Conservation (phyloP, 2,329 filamentous ascomycete species). For the Botrytis pseudocinerea region DNA sequence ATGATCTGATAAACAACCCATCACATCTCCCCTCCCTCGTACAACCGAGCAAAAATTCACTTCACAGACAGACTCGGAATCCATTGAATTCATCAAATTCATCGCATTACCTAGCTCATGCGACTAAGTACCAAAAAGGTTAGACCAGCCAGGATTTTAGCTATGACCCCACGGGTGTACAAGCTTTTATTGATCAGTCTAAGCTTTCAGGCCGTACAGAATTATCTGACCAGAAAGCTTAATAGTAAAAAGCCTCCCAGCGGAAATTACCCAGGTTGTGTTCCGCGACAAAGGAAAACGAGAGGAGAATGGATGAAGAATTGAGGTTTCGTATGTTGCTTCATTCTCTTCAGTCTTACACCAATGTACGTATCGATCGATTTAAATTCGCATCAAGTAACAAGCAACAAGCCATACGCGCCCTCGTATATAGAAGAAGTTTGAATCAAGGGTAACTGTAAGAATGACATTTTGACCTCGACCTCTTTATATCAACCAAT, state of each 20-base stretch:
- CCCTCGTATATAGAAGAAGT: background rate
- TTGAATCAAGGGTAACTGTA: background rate
- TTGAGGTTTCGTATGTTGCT: background rate
- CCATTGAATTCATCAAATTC: background rate
- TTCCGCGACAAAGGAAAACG: background rate
- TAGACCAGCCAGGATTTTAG: background rate
- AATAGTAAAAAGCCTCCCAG: background rate
- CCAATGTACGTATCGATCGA: background rate
- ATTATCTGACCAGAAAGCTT: background rate
- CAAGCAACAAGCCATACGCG: background rate
- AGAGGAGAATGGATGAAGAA: background rate
- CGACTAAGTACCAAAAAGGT: background rate
- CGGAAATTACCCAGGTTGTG: background rate
- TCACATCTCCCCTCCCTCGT: background rate
- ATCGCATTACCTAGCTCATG: background rate
- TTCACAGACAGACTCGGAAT: background rate
- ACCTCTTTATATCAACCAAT: slow-evolving; percentile 7
- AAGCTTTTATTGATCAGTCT: background rate
- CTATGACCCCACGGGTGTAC: background rate
- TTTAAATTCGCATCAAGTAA: background rate
- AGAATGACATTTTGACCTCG: background rate
- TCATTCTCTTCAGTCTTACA: background rate
- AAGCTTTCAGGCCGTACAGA: background rate
- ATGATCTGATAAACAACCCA: background rate
- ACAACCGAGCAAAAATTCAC: background rate